A percentile compares a stretch with the other conserved stretches of the same genome.
phyloP scores from a whole-genome alignment of 768 basidiomycete species.

The Astraeus odoratus region DNA sequence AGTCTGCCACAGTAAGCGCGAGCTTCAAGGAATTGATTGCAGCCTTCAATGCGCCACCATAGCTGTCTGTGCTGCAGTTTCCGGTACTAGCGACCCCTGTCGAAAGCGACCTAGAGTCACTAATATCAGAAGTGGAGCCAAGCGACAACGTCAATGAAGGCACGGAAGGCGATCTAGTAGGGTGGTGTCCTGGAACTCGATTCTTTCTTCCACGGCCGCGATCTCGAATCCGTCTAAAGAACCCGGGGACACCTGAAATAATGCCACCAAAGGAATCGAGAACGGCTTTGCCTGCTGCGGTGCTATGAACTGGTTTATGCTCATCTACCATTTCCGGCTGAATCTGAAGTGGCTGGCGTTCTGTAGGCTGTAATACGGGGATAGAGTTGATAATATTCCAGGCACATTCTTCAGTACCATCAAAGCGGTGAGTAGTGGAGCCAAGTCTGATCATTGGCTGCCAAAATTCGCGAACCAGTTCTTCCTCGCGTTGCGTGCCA shows the following conservation, averaged over 20 bases:
- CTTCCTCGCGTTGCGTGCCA: conserved; percentile 20
- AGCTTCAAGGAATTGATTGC: neutral
- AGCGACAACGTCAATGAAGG: neutral
- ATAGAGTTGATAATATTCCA: conserved; percentile 21
- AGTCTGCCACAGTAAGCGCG: neutral
- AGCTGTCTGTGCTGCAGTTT: neutral
- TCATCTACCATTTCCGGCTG: conserved; percentile 1
- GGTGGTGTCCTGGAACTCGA: too few relatives aligned
- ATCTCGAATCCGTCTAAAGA: too few relatives aligned
- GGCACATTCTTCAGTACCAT: conserved; percentile 16
- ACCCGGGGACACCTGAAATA: too few relatives aligned
- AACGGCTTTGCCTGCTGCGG: neutral
- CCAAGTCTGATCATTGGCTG: conserved; percentile 20
- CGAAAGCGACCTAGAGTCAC: neutral
- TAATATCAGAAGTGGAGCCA: neutral
- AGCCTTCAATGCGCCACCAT: neutral
- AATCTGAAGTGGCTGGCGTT: neutral
- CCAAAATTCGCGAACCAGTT: conserved; percentile 26
- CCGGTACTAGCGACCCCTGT: neutral
- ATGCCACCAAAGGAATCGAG: neutral
- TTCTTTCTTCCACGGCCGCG: too few relatives aligned
- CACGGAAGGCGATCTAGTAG: too few relatives aligned
- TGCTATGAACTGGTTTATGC: neutral
- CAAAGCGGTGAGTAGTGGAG: conserved; percentile 20
- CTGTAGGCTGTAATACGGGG: neutral